Evolutionary conservation across 768 basidiomycete species (phyloP).

Genomic region (Gymnopilus dilepis): DNA sequence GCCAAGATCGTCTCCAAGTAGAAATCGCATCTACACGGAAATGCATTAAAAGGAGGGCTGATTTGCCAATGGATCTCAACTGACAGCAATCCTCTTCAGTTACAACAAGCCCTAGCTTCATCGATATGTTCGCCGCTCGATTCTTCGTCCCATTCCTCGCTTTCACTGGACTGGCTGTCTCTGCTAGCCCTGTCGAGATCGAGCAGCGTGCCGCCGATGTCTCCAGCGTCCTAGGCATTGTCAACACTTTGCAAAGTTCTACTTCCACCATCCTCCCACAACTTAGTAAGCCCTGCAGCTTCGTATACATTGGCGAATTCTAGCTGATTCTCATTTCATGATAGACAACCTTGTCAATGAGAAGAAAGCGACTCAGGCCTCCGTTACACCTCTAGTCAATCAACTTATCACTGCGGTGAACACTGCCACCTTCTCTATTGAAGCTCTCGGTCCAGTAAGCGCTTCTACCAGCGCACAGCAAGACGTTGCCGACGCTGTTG

Average conservation of each 20-base stretch:
- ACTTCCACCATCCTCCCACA: conserved; percentile 3
- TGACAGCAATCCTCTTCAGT: background rate
- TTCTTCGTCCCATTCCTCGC: conserved; percentile 6
- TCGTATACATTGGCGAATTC: no score
- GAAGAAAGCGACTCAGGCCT: background rate
- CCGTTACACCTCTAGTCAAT: background rate
- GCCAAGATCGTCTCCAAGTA: background rate
- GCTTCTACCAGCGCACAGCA: background rate
- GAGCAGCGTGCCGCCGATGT: conserved; percentile 3
- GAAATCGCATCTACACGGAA: background rate
- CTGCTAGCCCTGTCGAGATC: background rate
- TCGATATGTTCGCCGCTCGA: conserved; percentile 8
- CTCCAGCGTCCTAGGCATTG: background rate
- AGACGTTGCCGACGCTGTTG: conserved; percentile 7
- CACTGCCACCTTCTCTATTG: background rate
- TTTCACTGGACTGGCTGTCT: background rate
- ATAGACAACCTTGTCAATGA: background rate
- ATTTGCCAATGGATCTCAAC: background rate
- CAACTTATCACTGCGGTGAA: background rate
- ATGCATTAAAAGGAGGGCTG: background rate
- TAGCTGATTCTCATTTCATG: background rate
- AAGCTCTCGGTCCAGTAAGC: background rate
- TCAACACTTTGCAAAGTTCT: background rate
- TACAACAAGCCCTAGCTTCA: background rate
- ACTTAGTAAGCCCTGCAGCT: background rate